Evolutionary conservation across 306 rosid species (phyloP).

Genomic region (Quercus mongolica): DNA sequence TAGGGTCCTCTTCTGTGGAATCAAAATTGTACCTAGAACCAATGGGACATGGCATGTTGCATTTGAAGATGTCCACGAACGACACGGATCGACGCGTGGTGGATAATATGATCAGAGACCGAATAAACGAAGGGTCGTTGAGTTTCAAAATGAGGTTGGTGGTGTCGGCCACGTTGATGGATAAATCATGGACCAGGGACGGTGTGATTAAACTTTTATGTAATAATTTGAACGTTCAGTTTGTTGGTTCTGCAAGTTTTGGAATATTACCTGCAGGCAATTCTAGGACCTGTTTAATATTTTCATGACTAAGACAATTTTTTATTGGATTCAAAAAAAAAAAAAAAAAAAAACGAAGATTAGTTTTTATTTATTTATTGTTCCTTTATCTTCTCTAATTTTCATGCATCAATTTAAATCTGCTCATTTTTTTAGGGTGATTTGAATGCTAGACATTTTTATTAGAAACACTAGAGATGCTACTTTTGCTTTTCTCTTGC

Average conservation of each 20-base stretch:
- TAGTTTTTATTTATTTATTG: no score
- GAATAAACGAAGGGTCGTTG: conserved; percentile 11
- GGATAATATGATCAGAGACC: conserved; percentile 26
- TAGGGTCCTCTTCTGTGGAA: conserved; percentile 10
- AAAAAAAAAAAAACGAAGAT: no score
- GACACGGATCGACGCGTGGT: not conserved
- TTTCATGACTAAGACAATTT: not conserved
- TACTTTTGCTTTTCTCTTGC: no score
- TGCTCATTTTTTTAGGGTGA: no score
- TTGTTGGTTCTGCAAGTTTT: not conserved
- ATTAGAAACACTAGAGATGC: no score
- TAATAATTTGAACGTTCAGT: conserved; percentile 36
- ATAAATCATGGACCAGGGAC: not conserved
- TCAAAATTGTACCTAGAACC: conserved; percentile 21
- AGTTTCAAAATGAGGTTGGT: conserved; percentile 19
- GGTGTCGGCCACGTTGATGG: conserved; percentile 5
- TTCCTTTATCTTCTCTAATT: no score
- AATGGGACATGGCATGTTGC: not conserved
- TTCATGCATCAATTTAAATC: no score
- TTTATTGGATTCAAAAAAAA: no score
- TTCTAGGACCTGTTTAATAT: conserved; percentile 4
- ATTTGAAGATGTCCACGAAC: conserved; percentile 8
- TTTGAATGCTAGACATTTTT: no score
- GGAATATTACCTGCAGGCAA: conserved; percentile 8
- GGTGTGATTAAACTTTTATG: conserved; percentile 25